Percentiles rank a stretch among this genome's conserved stretches.
phyloP scores from a whole-genome alignment of 495 filamentous ascomycete species.

The Venustampulla echinocandica region DNA sequence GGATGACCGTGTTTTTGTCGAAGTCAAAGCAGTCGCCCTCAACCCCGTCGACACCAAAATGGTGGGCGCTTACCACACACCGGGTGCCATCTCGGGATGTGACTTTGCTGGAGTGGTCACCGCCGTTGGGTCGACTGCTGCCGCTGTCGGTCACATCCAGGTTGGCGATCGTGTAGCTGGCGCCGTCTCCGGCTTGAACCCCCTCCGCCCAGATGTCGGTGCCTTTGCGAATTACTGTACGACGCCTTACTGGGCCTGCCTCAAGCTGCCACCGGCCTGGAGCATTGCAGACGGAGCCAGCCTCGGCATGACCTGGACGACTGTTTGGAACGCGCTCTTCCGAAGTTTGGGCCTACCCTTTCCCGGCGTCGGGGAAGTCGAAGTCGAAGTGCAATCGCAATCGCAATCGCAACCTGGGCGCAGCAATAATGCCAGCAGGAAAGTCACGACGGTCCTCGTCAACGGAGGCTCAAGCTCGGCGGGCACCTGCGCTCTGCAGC shows the following conservation, averaged over 20 bases:
- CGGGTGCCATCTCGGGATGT: constrained; percentile 32
- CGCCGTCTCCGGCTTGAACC: constrained; percentile 38
- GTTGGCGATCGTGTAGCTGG: constrained; percentile 31
- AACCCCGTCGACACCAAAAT: constrained; percentile 36
- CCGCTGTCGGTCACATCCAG: constrained; percentile 32
- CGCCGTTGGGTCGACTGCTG: constrained; percentile 26
- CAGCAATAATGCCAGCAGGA: background rate
- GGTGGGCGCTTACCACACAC: constrained; percentile 21
- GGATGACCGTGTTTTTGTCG: constrained; percentile 29
- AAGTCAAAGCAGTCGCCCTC: constrained; percentile 34
- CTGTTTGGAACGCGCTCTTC: constrained; percentile 36
- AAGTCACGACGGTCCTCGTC: constrained; percentile 33
- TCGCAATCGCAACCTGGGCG: background rate
- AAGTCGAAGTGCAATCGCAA: constrained; percentile 17
- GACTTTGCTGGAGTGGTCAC: constrained; percentile 39
- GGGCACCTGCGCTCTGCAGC: constrained; percentile 53
- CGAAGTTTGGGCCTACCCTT: constrained; percentile 25
- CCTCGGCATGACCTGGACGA: constrained; percentile 42
- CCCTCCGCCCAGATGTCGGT: constrained; percentile 33
- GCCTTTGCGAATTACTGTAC: constrained; percentile 43
- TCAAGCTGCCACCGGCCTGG: constrained; percentile 36
- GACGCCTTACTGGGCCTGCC: constrained; percentile 21
- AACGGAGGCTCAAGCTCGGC: constrained; percentile 54
- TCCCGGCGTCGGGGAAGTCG: constrained; percentile 17
- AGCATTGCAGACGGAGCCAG: constrained; percentile 36